These are phyloP conservation scores for Abelmoschus esculentus DNA, from an alignment of 345 rosid species.

Conservation along the genomic window DNA sequence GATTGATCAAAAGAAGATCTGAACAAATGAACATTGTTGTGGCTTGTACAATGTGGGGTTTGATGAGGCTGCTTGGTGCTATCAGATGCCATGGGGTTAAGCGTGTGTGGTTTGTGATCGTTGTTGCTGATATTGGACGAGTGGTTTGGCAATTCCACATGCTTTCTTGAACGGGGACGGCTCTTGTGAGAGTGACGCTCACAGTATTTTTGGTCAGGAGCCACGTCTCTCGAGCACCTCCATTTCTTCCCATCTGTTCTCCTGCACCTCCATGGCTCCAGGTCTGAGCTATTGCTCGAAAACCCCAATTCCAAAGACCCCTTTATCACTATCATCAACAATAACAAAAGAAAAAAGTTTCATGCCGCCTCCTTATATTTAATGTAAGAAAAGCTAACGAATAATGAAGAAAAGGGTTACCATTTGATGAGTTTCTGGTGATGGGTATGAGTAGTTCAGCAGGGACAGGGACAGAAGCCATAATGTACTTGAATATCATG, in stretches of 20 bases:
- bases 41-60: conserved; percentile 26
- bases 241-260: conserved; percentile 79
- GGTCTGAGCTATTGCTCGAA: conserved; percentile 31
- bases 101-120: conserved; percentile 9
- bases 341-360: not conserved
- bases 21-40: conserved; percentile 18
- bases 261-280: conserved; percentile 69
- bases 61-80: conserved; percentile 20
- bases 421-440: conserved; percentile 22
- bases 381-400: not conserved
- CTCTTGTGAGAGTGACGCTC: conserved; percentile 66
- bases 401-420: not conserved
- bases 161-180: conserved; percentile 92
- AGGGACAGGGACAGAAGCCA: conserved; percentile 49
- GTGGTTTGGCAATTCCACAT: conserved; percentile 53
- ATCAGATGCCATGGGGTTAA: conserved; percentile 6
- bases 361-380: not conserved
- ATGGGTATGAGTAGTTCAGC: conserved; percentile 43
- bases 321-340: conserved; percentile 9
- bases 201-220: conserved; percentile 62
- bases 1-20: conserved; percentile 37
- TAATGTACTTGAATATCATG: conserved; percentile 41
- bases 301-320: conserved; percentile 21
- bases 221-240: conserved; percentile 72
- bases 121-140: conserved; percentile 5